Evolutionary conservation across 129 eudicot genomes (phyloP), one percentile per base, ranked within the genome.

Genomic region (Artemisia argyi): DNA sequence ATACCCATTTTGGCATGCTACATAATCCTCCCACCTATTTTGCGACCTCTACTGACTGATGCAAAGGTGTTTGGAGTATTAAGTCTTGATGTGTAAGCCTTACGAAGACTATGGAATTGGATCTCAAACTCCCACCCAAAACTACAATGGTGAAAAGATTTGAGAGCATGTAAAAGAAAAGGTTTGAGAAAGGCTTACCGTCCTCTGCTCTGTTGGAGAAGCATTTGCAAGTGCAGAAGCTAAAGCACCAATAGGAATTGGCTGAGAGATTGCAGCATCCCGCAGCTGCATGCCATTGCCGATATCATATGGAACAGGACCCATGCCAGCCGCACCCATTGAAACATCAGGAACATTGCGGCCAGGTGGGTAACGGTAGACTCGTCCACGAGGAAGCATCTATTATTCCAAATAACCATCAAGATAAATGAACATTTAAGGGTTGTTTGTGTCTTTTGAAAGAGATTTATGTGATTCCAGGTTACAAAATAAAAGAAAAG

Each of bases 201-300:
- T 86, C 77, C 97, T 81, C 67, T 94, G 99, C 39, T 90, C 86
- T 0, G 73, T 30, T 51, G 97, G 91, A 51, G 99, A 75, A 60
- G 97, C 87, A 77, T 94, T 90, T 26, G 89, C 96, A 16, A 94
- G 93, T 15, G 89, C 88, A 79, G 97, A 78, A 61, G 99, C 97
- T 68, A 94, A 74, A 52, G 97, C 88, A 61, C 89, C 96, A 14
- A 94, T 78, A 2, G 98, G 90, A 48, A 91, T 64, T 16, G 92
- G 90, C 79, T 82, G 93, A 4, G 93, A 63, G 2, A 89, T 76
- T 15, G 87, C 91, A 18, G 78, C 84, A 70, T 88, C 92, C 73
- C 88, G 92, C 71, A 76, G 1, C 26, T 65, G 92, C 88, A 79
- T 71, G 48, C 89, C 91, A 19, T 71, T 78, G 19, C 92, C 85